Base-by-base conservation (phyloP, 106 monocot genomes). In the Allium fistulosum region DNA sequence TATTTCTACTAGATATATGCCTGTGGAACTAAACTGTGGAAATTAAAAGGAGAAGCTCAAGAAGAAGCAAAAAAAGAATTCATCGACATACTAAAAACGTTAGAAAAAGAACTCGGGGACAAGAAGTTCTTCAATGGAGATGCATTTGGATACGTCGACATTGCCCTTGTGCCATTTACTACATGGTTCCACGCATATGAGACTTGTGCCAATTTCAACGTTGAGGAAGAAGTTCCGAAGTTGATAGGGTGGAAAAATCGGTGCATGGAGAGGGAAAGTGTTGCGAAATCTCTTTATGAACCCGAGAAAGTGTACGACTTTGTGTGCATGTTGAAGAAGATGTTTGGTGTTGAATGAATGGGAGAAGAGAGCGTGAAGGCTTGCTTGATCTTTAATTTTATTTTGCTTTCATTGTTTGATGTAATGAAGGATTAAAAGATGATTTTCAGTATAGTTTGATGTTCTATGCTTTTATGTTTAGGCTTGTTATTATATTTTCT, bases 251-350 rank as follows among this genome's bases (percentile, higher is more conserved):
- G 87, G 90, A 78, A 48, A 11, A 72, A 79, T 72, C 71, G 81
- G 49, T 81, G 86, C 79, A 46, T 13, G 76, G 73, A 77, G 76
- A 73, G 81, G 74, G 83, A 86, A 66, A 84, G 79, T 53, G 84
- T 85, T 13, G 53, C 72, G n/a, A 78, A 83, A 72, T 11, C 58
- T 3, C 72, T 85, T 4, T 22, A 7, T 9, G 64, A 77, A 14
- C 77, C 80, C 10, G 5, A 60, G 53, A 85, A 81, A 77, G 51
- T 85, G 9, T 69, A 81, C 56, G 85, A 85, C 49, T 81, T 78
- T 50, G 71, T 81, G 13, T 46, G 71, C 71, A 0, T 49, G 0
- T 45, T 81, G 15, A 85, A 72, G 77, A 74, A 85, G 70, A 71
- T 4, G 17, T 74, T 9, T 17, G 84, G 84, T 6, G 2, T 67